phyloP scores from a whole-genome alignment of 352 stramenopile genomes.

The Globisporangium radiosum region DNA sequence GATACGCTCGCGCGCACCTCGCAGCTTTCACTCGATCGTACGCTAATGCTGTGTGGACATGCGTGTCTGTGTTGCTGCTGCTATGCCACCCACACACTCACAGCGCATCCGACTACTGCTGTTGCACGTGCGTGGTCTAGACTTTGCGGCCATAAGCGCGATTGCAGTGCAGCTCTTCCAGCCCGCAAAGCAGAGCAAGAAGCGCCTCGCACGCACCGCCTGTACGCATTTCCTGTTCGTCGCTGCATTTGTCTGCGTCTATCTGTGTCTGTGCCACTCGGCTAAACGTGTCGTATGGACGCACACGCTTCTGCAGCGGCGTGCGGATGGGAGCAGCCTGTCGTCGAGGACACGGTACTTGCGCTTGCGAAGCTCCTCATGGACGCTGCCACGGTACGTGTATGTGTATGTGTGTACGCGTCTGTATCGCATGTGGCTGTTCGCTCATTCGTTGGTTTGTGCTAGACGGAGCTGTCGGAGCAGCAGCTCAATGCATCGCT shows the following conservation, averaged over 20 bases:
- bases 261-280: too few species aligned
- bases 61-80: not conserved
- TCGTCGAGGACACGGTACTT: constrained; percentile 49
- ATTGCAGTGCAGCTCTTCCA: constrained; percentile 54
- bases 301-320: constrained; percentile 21
- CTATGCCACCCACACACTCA: not conserved
- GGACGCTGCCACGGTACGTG: constrained; percentile 51
- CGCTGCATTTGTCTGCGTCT: too few species aligned
- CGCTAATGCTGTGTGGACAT: not conserved
- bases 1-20: constrained; percentile 32
- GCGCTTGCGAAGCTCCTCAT: constrained; percentile 72
- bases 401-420: not conserved
- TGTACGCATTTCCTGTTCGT: constrained; percentile 20
- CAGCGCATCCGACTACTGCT: not conserved
- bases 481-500: constrained; percentile 36
- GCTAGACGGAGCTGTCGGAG: constrained; percentile 35
- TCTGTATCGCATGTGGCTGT: not conserved
- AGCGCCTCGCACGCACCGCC: constrained; percentile 43
- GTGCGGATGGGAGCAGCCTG: constrained; percentile 46
- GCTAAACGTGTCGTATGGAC: too few species aligned
- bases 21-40: constrained; percentile 35
- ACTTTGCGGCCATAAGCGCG: constrained; percentile 51
- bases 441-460: not conserved
- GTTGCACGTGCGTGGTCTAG: constrained; percentile 11
- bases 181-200: constrained; percentile 60